These are phyloP conservation scores for Cordia subcordata DNA, from an alignment of 257 asterid species.

Conservation along the genomic window DNA sequence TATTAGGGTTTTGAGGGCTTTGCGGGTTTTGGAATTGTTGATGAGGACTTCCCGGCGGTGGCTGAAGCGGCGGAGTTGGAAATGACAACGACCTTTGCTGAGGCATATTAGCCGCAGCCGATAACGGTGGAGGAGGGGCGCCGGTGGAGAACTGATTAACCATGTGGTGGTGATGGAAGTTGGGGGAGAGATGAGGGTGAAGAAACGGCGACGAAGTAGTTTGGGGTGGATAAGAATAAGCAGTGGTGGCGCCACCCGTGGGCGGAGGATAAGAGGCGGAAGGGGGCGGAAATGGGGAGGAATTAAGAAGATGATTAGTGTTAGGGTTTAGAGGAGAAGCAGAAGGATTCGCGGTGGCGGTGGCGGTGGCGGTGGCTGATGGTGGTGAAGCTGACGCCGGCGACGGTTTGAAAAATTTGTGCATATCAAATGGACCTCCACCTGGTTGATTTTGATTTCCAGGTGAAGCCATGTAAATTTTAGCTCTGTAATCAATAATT, in stretches of 20 bases:
- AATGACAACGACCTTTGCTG: conserved; percentile 20
- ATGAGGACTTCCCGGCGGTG: conserved; percentile 15
- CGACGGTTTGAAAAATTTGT: conserved; percentile 59
- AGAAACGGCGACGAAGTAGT: conserved; percentile 51
- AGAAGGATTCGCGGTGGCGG: conserved; percentile 25
- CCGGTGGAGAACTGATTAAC: neutral
- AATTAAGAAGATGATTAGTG: conserved; percentile 22
- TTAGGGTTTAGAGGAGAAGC: conserved; percentile 53
- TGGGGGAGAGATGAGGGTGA: conserved; percentile 27
- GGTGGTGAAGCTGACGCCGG: conserved; percentile 25
- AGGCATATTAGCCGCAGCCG: neutral
- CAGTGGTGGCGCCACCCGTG: conserved; percentile 28
- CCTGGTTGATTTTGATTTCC: conserved; percentile 69
- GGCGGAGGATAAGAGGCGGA: conserved; percentile 65
- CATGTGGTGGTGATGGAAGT: neutral
- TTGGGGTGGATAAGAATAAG: conserved; percentile 64
- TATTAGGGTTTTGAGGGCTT: conserved; percentile 18
- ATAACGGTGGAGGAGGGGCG: neutral
- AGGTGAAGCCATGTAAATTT: conserved; percentile 57
- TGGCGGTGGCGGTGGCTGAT: conserved; percentile 21
- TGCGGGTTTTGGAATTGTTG: conserved; percentile 46
- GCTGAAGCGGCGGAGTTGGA: conserved; percentile 32
- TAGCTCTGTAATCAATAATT: neutral
- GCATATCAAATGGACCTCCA: conserved; percentile 73
- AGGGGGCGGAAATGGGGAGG: conserved; percentile 44